These are phyloP conservation scores for Nigrograna mackinnonii DNA, from an alignment of 2,329 filamentous ascomycete species.

Conservation along the genomic window DNA sequence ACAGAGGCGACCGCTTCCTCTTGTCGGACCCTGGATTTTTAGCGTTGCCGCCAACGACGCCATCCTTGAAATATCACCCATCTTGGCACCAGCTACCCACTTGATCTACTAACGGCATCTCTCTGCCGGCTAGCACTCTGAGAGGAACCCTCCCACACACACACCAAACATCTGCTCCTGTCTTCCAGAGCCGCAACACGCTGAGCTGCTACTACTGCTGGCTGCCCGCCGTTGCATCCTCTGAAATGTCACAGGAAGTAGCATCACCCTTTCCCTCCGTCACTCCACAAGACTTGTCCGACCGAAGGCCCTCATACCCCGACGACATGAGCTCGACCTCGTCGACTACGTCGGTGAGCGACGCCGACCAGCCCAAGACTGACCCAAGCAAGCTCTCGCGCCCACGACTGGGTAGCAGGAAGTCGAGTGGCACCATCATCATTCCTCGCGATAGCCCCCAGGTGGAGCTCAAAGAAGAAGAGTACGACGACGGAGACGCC, in stretches of 20 bases:
- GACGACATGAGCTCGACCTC: conserved; percentile 43
- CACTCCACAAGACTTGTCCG: conserved; percentile 14
- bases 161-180: not conserved
- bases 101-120: conserved; percentile 4
- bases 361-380: conserved; percentile 34
- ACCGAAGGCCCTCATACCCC: conserved; percentile 28
- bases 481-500: conserved; percentile 85
- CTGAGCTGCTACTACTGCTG: not conserved
- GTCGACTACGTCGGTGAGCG: conserved; percentile 50
- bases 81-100: conserved; percentile 4
- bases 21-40: conserved; percentile 2
- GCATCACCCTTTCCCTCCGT: conserved; percentile 28
- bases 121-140: conserved; percentile 4
- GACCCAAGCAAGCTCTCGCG: conserved; percentile 57
- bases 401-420: conserved; percentile 71
- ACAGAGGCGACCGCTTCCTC: not conserved
- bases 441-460: conserved; percentile 76
- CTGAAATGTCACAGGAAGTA: conserved; percentile 14
- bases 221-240: not conserved
- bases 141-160: not conserved
- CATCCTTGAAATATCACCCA: conserved; percentile 5
- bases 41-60: not conserved
- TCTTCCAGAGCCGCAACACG: conserved; percentile 4
- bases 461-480: conserved; percentile 72
- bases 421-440: conserved; percentile 81